Conservation (phyloP, 192 early-diverging fungal genomes). For the Ambispora gerdemannii region DNA sequence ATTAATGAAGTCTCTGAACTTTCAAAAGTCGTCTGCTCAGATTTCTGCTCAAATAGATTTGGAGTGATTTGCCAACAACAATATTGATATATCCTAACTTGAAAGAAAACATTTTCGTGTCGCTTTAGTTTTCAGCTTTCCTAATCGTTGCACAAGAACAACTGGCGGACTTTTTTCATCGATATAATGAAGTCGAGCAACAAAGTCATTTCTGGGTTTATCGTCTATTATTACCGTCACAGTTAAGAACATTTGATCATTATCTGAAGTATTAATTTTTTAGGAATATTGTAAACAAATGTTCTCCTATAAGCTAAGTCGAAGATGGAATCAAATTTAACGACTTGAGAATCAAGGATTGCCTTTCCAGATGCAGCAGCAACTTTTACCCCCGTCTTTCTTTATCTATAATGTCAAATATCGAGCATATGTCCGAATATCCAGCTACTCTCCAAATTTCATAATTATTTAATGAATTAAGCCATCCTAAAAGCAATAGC, state of each 20-base stretch:
- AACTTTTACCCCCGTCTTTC: not conserved
- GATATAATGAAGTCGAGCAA: not conserved
- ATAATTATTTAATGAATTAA: not conserved
- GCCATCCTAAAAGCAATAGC: not conserved
- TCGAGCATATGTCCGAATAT: not conserved
- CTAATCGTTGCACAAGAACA: not conserved
- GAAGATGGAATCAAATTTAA: not conserved
- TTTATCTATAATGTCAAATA: not conserved
- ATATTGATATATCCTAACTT: not conserved
- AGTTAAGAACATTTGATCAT: not conserved
- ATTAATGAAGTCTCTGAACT: not conserved
- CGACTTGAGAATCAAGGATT: not conserved
- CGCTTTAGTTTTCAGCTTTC: not conserved
- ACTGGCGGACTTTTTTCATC: not conserved
- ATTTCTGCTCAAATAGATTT: not conserved
- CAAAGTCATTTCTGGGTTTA: not conserved
- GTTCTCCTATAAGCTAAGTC: not conserved
- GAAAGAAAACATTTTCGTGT: not conserved
- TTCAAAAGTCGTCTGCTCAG: not conserved
- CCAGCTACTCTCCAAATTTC: not conserved
- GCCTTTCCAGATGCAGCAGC: not conserved
- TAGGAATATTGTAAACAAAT: not conserved
- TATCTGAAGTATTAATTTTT: not conserved
- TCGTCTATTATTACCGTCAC: not conserved
- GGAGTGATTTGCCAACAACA: not conserved